Conservation (phyloP, 352 stramenopile genomes). For the Pythium dissotocum region DNA sequence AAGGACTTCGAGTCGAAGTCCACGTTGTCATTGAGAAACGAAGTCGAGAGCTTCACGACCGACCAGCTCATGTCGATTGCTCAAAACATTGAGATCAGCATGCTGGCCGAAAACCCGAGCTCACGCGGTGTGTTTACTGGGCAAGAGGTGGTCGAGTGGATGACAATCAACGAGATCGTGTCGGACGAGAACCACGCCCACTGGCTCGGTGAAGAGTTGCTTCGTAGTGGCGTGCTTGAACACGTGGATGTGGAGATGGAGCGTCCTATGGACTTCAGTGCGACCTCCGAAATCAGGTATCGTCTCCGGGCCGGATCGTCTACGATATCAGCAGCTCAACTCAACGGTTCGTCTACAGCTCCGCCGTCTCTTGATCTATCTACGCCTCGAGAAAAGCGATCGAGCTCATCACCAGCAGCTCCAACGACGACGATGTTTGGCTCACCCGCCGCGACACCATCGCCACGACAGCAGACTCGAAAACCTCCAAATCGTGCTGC, state of each 20-base stretch:
- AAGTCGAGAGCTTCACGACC: slow-evolving; percentile 77
- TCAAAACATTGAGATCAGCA: slow-evolving; percentile 68
- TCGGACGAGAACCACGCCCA: slow-evolving; percentile 64
- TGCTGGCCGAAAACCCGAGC: slow-evolving; percentile 43
- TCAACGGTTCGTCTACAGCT: neutral
- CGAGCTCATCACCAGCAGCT: slow-evolving; percentile 14
- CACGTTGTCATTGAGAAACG: slow-evolving; percentile 36
- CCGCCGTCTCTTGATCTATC: slow-evolving; percentile 5
- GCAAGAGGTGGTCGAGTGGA: slow-evolving; percentile 64
- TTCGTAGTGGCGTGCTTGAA: slow-evolving; percentile 61
- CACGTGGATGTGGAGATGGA: slow-evolving; percentile 13
- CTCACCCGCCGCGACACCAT: neutral
- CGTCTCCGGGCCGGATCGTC: slow-evolving; percentile 16
- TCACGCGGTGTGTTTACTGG: slow-evolving; percentile 59
- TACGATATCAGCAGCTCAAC: neutral
- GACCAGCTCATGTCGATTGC: slow-evolving; percentile 79
- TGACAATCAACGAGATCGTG: slow-evolving; percentile 81
- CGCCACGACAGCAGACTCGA: neutral
- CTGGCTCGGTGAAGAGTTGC: slow-evolving; percentile 75
- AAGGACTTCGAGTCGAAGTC: slow-evolving; percentile 31
- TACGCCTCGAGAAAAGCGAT: slow-evolving; percentile 19
- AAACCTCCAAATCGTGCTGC: slow-evolving; percentile 7
- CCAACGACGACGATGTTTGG: slow-evolving; percentile 1
- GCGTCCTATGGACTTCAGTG: slow-evolving; percentile 12
- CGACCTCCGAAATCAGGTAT: slow-evolving; percentile 11